Evolutionary conservation across 2,329 filamentous ascomycete genomes (phyloP).

Genomic region (Chaetomiaceae sp.): DNA sequence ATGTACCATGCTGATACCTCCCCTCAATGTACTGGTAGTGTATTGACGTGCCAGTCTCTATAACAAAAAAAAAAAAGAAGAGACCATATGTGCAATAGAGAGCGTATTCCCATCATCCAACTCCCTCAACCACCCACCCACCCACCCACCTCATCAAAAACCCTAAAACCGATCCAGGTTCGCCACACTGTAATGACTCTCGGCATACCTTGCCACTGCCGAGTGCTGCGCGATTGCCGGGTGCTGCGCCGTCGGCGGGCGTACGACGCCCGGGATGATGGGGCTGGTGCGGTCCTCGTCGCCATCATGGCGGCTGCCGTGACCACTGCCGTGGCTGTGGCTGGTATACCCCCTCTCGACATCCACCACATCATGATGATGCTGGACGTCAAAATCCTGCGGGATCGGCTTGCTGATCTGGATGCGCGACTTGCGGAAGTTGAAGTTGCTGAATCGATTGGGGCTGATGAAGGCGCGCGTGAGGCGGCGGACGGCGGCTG

Average conservation of each 20-base stretch:
- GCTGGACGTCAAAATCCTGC: conserved; percentile 34
- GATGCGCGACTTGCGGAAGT: conserved; percentile 34
- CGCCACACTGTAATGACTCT: conserved; percentile 46
- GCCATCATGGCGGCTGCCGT: neutral
- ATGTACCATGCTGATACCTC: neutral
- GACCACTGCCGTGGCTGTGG: conserved; percentile 16
- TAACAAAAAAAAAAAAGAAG: neutral
- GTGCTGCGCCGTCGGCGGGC: conserved; percentile 56
- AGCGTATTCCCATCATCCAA: neutral
- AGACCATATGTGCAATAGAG: neutral
- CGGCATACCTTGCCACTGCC: no score
- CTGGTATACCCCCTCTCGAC: conserved; percentile 33
- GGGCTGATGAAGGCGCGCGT: conserved; percentile 32
- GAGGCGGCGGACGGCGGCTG: conserved; percentile 29
- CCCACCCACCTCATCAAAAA: no score
- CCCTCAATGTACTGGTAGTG: neutral
- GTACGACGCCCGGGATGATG: conserved; percentile 50
- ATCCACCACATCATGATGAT: no score
- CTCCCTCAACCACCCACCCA: neutral
- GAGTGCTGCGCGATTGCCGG: conserved; percentile 45
- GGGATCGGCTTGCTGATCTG: conserved; percentile 44
- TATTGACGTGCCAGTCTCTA: conserved; percentile 2
- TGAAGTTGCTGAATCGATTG: conserved; percentile 25
- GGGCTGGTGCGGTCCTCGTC: conserved; percentile 46
- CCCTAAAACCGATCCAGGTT: conserved; percentile 46